Percentiles rank a stretch among this genome's conserved stretches.
Conservation (phyloP, 2,329 filamentous ascomycete species). For the Amesomyces nigricolor region DNA sequence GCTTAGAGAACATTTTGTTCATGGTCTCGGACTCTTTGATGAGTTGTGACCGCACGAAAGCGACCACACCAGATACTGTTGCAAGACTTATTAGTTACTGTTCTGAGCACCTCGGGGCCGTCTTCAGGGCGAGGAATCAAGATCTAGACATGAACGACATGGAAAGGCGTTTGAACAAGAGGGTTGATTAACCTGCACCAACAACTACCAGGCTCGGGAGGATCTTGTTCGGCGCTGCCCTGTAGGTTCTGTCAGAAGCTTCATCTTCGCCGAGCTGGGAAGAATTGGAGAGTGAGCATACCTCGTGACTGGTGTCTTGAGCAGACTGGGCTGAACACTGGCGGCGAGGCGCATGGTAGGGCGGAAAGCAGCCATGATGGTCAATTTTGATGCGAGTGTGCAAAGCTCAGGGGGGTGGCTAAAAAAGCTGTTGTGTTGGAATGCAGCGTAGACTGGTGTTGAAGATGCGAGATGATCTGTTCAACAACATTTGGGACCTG, state of each 20-base stretch:
- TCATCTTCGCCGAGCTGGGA: too few relatives aligned
- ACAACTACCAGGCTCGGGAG: constrained; percentile 8
- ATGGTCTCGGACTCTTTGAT: constrained; percentile 19
- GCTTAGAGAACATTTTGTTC: constrained; percentile 21
- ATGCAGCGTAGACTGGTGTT: not conserved
- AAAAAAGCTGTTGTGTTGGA: not conserved
- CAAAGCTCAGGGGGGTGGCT: not conserved
- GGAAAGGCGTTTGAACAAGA: too few relatives aligned
- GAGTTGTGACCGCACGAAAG: constrained; percentile 20
- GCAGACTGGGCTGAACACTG: not conserved
- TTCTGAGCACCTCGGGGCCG: too few relatives aligned
- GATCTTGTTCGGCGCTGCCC: not conserved
- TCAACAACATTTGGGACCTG: too few relatives aligned
- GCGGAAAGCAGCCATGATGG: constrained; percentile 13
- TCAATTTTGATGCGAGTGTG: not conserved
- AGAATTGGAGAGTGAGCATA: constrained; percentile 1
- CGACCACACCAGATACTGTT: constrained; percentile 20
- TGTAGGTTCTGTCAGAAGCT: not conserved
- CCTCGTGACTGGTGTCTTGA: constrained; percentile 7
- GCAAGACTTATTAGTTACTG: not conserved
- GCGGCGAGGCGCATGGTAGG: constrained; percentile 13
- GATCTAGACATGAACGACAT: too few relatives aligned
- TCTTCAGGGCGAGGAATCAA: too few relatives aligned
- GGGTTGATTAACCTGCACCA: not conserved
- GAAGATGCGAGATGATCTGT: too few relatives aligned